Evolutionary conservation across 257 asterid species (phyloP).

Genomic region (Fraxinus cuspidata): DNA sequence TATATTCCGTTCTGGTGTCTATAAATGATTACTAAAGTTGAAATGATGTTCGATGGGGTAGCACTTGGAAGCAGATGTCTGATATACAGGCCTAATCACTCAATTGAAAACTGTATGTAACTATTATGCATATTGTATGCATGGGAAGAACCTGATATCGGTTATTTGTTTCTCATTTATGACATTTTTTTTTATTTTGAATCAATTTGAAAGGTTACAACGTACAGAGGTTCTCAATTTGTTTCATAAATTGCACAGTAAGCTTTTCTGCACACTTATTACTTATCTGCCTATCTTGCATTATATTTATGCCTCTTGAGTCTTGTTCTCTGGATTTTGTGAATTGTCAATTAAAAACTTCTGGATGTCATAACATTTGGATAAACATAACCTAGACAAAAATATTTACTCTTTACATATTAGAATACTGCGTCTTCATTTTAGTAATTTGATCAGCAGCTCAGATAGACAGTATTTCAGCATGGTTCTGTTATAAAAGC

Average conservation of each 20-base stretch:
- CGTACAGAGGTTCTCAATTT: neutral
- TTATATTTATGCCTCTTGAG: neutral
- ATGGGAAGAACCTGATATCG: slow-evolving; percentile 12
- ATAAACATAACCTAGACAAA: neutral
- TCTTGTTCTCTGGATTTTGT: neutral
- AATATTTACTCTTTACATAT: neutral
- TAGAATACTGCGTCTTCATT: slow-evolving; percentile 6
- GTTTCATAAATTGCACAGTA: neutral
- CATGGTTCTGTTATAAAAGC: neutral
- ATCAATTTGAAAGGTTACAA: neutral
- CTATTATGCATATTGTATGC: slow-evolving; percentile 4
- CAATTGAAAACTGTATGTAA: slow-evolving; percentile 12
- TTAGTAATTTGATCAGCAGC: neutral
- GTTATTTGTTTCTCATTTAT: neutral
- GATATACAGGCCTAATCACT: slow-evolving; percentile 16
- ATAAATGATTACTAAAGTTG: neutral
- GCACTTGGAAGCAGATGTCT: slow-evolving; percentile 1
- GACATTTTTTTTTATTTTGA: neutral
- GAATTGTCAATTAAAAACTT: neutral
- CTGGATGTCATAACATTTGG: neutral
- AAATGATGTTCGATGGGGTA: neutral
- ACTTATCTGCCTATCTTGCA: neutral
- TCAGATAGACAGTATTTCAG: neutral
- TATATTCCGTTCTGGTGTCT: neutral
- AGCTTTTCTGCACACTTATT: neutral